A percentile compares a stretch with the other conserved stretches of the same genome.
phyloP scores from a whole-genome alignment of 257 asterid species.

The Petunia secreta region DNA sequence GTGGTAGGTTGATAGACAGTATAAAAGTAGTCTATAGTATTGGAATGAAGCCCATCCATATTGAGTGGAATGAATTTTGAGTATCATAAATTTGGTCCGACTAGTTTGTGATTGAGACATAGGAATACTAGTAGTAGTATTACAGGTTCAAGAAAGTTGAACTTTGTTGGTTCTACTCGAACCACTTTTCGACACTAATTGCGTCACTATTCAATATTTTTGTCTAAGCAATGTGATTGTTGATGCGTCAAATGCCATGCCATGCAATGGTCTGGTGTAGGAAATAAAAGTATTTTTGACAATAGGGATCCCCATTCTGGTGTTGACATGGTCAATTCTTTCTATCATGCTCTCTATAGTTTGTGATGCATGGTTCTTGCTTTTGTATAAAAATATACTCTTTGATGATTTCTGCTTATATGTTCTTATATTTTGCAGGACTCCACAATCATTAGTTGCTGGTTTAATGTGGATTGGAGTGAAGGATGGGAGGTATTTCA shows the following conservation, averaged over 20 bases:
- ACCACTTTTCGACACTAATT: not conserved
- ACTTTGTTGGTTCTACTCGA: not conserved
- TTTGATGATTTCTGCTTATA: not conserved
- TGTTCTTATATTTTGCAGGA: conserved; percentile 57
- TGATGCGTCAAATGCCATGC: conserved; percentile 8
- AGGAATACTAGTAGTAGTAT: not conserved
- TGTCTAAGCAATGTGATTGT: not conserved
- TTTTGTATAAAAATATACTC: not conserved
- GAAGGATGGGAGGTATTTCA: conserved; percentile 76
- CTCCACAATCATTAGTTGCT: conserved; percentile 82
- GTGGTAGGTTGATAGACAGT: not conserved
- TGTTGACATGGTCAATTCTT: not conserved
- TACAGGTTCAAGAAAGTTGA: not conserved
- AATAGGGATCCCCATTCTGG: not conserved
- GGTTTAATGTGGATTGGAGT: conserved; percentile 99
- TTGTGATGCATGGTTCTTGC: not conserved
- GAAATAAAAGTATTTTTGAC: not conserved
- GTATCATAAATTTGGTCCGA: conserved; percentile 1
- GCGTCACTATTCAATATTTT: conserved; percentile 14
- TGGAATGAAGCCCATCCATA: not conserved
- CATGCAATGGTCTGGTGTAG: not conserved
- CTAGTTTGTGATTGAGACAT: conserved; percentile 7
- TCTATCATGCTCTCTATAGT: conserved; percentile 12
- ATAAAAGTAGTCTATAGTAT: not conserved
- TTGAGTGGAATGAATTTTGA: not conserved